Evolutionary conservation across 1,139 yeast species (phyloP), one percentile per base, ranked within the genome.

Genomic region (Lodderomyces jiufengensis): DNA sequence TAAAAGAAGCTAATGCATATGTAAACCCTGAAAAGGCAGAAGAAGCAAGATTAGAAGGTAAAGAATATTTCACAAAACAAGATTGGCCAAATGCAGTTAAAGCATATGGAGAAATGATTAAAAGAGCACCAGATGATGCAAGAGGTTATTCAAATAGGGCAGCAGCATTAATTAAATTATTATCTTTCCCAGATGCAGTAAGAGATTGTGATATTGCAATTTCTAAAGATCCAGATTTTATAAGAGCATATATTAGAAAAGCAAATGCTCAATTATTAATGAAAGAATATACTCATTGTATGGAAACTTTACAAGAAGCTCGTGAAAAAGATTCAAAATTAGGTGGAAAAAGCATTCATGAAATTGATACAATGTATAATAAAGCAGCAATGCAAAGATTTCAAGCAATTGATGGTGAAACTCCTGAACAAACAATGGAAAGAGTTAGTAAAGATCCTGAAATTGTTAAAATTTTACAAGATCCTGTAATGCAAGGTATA

Each of bases 131-230:
- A 40, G 80, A 81, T 41, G 98, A 94, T 62, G 95, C 95, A 24
- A 80, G 97, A 63, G 98, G 97, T 38, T 94, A 90, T 63, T 88
- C 95, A 31, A 94, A 94, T 69, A 84, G 98, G 65, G 98, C 99
- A 37, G 98, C 98, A 28, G 96, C 95, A 1, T 78, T 84, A 57
- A 80, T 95, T 36, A 94, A 94, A 63, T 76, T 94, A 49, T 80
- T 92, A 84, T 86, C 97, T 13, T 92, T 90, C 84, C 97, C 97
- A 26, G 98, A 90, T 52, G 97, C 95, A 10, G 81, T 94, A 43
- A 76, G 76, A 53, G 99, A 94, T 64, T 88, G 97, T 70, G 86
- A 92, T 57, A 61, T 66, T 44, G 99, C 98, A 32, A 86, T 94
- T 51, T 79, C 76, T 55, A 78, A 80, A 52, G 98, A 94, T 62